Percentiles rank a stretch among this genome's conserved stretches.
These are phyloP conservation scores for Acacia melanoxylon DNA, from an alignment of 306 rosid species.

Conservation along the genomic window DNA sequence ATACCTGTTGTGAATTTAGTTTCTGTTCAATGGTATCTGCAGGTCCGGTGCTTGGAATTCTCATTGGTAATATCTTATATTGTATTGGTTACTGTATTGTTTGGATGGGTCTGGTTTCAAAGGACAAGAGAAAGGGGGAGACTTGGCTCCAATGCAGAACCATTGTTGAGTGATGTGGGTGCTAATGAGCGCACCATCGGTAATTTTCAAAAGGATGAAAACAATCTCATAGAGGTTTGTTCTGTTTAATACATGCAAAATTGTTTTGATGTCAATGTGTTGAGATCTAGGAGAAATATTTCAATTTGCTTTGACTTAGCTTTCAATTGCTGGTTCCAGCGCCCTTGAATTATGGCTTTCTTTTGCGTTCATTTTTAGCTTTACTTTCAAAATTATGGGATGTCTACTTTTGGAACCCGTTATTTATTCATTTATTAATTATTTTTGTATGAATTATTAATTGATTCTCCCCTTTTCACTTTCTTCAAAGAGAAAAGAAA, in stretches of 20 bases:
- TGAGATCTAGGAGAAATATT: slow-evolving; percentile 21
- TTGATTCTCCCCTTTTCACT: not conserved
- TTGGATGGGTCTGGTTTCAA: slow-evolving; percentile 73
- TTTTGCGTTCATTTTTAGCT: slow-evolving; percentile 1
- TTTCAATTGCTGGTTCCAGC: not conserved
- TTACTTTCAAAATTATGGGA: slow-evolving; percentile 2
- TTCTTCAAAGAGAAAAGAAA: not conserved
- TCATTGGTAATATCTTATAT: slow-evolving; percentile 63
- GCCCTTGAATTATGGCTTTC: not conserved
- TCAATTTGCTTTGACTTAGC: not conserved
- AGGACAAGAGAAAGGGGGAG: slow-evolving; percentile 58
- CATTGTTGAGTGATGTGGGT: slow-evolving; percentile 58
- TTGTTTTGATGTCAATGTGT: slow-evolving; percentile 3
- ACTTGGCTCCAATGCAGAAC: slow-evolving; percentile 51
- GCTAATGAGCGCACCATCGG: slow-evolving; percentile 41
- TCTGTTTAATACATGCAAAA: slow-evolving; percentile 12
- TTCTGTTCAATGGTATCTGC: slow-evolving; percentile 39
- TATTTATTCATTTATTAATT: not conserved
- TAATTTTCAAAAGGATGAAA: slow-evolving; percentile 49
- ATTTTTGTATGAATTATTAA: not conserved
- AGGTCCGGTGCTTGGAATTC: slow-evolving; percentile 84
- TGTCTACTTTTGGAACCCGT: not conserved
- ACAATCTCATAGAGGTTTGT: slow-evolving; percentile 48
- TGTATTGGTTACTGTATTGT: slow-evolving; percentile 59
- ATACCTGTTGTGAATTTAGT: slow-evolving; percentile 26